Percentiles rank a stretch among this genome's conserved stretches.
These are phyloP conservation scores for Clavispora santaluciae DNA, from an alignment of 805 yeast species.

Conservation along the genomic window DNA sequence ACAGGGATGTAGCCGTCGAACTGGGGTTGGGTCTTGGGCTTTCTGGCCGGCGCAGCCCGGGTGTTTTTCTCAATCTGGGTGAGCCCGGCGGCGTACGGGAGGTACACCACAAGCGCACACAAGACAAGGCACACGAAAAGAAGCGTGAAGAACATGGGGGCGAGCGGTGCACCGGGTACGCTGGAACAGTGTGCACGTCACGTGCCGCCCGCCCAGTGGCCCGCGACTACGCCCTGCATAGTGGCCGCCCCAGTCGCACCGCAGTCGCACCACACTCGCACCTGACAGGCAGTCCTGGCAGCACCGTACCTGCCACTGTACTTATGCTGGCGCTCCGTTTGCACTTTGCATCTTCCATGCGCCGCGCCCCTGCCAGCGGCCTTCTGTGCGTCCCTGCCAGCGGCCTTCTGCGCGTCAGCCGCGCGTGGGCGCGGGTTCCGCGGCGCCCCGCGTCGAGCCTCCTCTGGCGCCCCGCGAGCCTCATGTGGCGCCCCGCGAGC, in stretches of 20 bases:
- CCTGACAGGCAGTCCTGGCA: no score
- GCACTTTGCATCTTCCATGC: no score
- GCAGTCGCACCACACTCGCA: no score
- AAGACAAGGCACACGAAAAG: constrained; percentile 39
- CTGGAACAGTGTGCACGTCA: neutral
- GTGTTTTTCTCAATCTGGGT: constrained; percentile 20
- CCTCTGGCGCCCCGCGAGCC: no score
- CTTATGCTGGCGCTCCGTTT: no score
- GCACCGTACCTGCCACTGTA: no score
- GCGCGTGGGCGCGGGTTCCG: neutral
- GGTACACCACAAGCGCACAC: constrained; percentile 33
- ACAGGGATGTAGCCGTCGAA: constrained; percentile 37
- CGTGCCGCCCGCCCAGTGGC: no score
- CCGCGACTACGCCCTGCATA: no score
- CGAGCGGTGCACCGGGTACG: neutral
- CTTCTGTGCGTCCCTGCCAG: neutral
- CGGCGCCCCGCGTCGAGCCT: neutral
- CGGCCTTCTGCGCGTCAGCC: neutral
- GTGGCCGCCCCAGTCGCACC: no score
- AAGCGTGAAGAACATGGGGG: constrained; percentile 33
- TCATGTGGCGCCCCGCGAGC: no score
- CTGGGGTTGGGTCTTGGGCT: constrained; percentile 5
- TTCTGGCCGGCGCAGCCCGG: neutral
- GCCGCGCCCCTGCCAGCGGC: no score
- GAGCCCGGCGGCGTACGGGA: constrained; percentile 50